Evolutionary conservation across 2,329 filamentous ascomycete genomes (phyloP).

Genomic region (Clonostachys sp.): DNA sequence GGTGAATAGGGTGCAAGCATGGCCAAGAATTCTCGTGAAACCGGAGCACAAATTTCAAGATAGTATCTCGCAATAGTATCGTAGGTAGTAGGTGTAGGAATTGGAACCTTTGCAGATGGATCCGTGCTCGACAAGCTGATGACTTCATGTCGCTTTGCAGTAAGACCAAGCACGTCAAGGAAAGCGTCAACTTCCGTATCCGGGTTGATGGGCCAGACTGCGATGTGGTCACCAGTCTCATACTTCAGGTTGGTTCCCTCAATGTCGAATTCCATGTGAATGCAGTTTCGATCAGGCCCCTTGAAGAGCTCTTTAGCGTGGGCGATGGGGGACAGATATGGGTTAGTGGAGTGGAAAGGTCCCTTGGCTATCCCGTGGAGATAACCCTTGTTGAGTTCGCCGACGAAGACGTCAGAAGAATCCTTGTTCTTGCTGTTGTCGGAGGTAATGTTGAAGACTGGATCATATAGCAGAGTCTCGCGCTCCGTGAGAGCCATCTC

Average conservation of each 20-base stretch:
- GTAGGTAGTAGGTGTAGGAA: slow-evolving; percentile 28
- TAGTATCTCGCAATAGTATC: slow-evolving; percentile 31
- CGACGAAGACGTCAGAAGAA: not conserved
- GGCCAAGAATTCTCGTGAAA: slow-evolving; percentile 32
- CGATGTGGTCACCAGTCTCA: slow-evolving; percentile 29
- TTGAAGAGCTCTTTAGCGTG: slow-evolving; percentile 43
- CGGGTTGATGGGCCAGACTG: slow-evolving; percentile 26
- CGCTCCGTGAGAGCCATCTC: slow-evolving; percentile 13
- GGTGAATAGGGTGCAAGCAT: slow-evolving; percentile 50
- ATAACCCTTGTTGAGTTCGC: not conserved
- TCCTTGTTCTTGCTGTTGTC: slow-evolving; percentile 4
- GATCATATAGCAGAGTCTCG: slow-evolving; percentile 10
- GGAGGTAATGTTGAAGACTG: slow-evolving; percentile 5
- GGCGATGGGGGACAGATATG: slow-evolving; percentile 78
- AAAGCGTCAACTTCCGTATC: slow-evolving; percentile 18
- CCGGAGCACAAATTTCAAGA: slow-evolving; percentile 29
- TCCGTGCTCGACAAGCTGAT: slow-evolving; percentile 1
- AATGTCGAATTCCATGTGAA: slow-evolving; percentile 28
- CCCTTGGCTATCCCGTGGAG: not conserved
- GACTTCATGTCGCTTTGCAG: slow-evolving; percentile 10
- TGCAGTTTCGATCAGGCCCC: slow-evolving; percentile 14
- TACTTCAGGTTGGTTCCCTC: slow-evolving; percentile 14
- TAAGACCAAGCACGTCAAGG: slow-evolving; percentile 14
- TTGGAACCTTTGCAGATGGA: slow-evolving; percentile 1
- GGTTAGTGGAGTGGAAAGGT: slow-evolving; percentile 39